phyloP scores from a whole-genome alignment of 352 stramenopile genomes.

The Phytophthora pseudosyringae region DNA sequence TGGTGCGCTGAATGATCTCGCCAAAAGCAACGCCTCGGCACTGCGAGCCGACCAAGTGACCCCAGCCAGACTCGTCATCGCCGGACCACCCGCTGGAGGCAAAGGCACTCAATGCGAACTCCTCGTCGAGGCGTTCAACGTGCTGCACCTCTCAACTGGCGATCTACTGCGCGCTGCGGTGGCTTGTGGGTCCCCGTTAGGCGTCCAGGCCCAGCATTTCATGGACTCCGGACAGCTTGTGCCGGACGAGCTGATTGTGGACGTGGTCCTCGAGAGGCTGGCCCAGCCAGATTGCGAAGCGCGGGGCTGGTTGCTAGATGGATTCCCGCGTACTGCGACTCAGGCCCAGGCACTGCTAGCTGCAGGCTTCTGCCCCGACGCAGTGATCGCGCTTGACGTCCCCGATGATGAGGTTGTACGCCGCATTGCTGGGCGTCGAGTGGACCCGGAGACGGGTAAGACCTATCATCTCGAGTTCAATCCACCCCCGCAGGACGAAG shows the following conservation, averaged over 20 bases:
- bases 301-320: slow-evolving; percentile 93
- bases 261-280: slow-evolving; percentile 79
- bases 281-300: slow-evolving; percentile 81
- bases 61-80: slow-evolving; percentile 79
- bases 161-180: slow-evolving; percentile 93
- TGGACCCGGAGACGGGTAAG: slow-evolving; percentile 94
- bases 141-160: slow-evolving; percentile 93
- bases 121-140: slow-evolving; percentile 85
- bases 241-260: slow-evolving; percentile 94
- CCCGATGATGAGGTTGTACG: slow-evolving; percentile 96
- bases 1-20: slow-evolving; percentile 76
- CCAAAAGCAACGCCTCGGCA: slow-evolving; percentile 40
- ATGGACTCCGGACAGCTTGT: slow-evolving; percentile 92
- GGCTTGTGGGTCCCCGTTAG: slow-evolving; percentile 52
- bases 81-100: slow-evolving; percentile 90
- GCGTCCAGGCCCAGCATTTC: slow-evolving; percentile 86
- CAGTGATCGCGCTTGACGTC: slow-evolving; percentile 94
- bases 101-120: slow-evolving; percentile 96
- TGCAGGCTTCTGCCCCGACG: slow-evolving; percentile 87
- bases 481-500: slow-evolving; percentile 82
- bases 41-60: slow-evolving; percentile 39
- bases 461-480: slow-evolving; percentile 98
- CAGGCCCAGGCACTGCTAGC: slow-evolving; percentile 89
- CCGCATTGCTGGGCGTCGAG: slow-evolving; percentile 95
- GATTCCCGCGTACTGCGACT: slow-evolving; percentile 90